phyloP scores from a whole-genome alignment of 2,329 filamentous ascomycete genomes.

The Aureobasidium sp. region DNA sequence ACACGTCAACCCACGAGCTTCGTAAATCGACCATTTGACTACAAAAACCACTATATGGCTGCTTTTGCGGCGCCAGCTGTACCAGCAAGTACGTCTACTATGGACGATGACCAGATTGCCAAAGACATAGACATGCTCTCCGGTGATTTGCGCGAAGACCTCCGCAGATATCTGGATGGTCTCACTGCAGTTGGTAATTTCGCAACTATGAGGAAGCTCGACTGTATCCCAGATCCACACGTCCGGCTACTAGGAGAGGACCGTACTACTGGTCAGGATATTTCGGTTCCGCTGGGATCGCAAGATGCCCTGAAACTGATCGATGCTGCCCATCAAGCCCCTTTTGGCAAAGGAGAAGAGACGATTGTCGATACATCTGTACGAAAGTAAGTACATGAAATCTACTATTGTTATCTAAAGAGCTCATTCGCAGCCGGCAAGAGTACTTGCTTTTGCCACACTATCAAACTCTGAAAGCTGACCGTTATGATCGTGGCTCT shows the following conservation, averaged over 20 bases:
- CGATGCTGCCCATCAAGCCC: slow-evolving; percentile 23
- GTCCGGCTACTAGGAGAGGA: background rate
- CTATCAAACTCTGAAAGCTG: too few species aligned
- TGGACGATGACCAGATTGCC: background rate
- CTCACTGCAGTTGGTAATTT: background rate
- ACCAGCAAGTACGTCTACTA: background rate
- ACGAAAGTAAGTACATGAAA: slow-evolving; percentile 18
- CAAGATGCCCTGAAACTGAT: slow-evolving; percentile 19
- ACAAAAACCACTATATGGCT: background rate
- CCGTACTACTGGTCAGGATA: background rate
- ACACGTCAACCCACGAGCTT: slow-evolving; percentile 5
- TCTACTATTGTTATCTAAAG: too few species aligned
- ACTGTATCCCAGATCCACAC: background rate
- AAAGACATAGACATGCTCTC: background rate
- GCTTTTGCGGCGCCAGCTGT: background rate
- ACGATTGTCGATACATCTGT: slow-evolving; percentile 28
- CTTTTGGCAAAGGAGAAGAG: slow-evolving; percentile 28
- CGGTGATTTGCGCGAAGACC: background rate
- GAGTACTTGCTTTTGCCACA: too few species aligned
- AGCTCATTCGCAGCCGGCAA: too few species aligned
- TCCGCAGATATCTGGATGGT: background rate
- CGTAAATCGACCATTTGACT: background rate
- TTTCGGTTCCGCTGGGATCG: slow-evolving; percentile 14
- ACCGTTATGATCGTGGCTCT: too few species aligned
- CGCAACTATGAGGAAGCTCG: slow-evolving; percentile 3